Percentiles rank a stretch among this genome's conserved stretches.
phyloP scores from a whole-genome alignment of 2,329 filamentous ascomycete species.

The Sporothrix euskadiensis region DNA sequence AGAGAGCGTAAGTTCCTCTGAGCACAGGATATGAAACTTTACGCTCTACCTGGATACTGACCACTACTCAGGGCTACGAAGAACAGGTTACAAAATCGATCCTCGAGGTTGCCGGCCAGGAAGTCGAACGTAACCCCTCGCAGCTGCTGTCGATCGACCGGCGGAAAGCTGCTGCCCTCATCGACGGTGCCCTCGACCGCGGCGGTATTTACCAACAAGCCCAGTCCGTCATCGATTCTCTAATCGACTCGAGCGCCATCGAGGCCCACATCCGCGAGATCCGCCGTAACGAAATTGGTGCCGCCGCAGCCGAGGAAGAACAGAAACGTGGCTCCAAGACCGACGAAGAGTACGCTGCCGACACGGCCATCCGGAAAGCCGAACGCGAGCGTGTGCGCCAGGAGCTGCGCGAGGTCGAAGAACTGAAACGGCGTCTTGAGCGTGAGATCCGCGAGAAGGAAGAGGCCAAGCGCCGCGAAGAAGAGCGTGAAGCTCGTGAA shows the following conservation, averaged over 20 bases:
- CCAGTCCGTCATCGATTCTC: conserved; percentile 63
- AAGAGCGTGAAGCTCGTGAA: conserved; percentile 40
- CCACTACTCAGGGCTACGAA: conserved; percentile 62
- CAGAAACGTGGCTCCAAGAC: conserved; percentile 66
- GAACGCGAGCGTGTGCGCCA: conserved; percentile 64
- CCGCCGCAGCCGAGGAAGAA: conserved; percentile 67
- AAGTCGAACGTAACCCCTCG: conserved; percentile 72
- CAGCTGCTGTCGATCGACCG: conserved; percentile 72
- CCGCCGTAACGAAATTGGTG: conserved; percentile 66
- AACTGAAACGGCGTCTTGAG: conserved; percentile 61
- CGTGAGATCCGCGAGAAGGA: conserved; percentile 56
- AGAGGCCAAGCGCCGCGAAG: conserved; percentile 40
- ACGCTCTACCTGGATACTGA: not conserved
- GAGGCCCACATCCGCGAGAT: conserved; percentile 69
- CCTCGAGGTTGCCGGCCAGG: conserved; percentile 67
- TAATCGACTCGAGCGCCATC: conserved; percentile 69
- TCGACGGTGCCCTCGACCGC: conserved; percentile 76
- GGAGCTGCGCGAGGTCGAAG: conserved; percentile 60
- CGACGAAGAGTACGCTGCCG: conserved; percentile 70
- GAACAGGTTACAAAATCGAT: conserved; percentile 65
- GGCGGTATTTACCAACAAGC: conserved; percentile 74
- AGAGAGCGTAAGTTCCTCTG: conserved; percentile 56
- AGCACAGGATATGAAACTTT: too few relatives aligned
- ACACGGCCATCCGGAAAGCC: conserved; percentile 60
- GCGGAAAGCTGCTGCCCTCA: conserved; percentile 70